These are phyloP conservation scores for Rhodotorula sphaerocarpa DNA, from an alignment of 768 basidiomycete genomes.

Conservation along the genomic window DNA sequence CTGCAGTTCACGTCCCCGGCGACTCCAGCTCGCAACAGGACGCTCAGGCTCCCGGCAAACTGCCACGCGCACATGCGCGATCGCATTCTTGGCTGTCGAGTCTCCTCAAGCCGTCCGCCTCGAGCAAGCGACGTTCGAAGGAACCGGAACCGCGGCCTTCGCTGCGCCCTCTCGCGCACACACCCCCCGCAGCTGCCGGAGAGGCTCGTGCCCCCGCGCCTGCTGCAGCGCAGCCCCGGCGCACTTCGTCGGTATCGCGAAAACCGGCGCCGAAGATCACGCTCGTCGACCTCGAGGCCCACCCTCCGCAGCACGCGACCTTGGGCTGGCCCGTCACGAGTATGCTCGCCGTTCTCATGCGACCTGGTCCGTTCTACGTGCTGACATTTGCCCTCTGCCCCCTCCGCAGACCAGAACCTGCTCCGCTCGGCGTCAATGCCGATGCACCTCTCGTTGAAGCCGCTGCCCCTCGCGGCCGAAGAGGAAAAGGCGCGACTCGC, in stretches of 20 bases:
- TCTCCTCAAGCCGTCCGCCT: not conserved
- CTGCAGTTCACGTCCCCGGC: too few relatives aligned
- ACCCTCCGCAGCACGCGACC: not conserved
- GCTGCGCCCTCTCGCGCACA: not conserved
- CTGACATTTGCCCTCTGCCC: not conserved
- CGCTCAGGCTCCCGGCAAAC: too few relatives aligned
- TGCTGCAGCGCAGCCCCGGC: not conserved
- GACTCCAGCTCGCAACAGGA: too few relatives aligned
- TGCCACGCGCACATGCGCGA: not conserved
- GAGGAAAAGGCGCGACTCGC: not conserved
- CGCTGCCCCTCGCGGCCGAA: not conserved
- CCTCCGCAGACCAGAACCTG: not conserved
- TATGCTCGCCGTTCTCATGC: too few relatives aligned
- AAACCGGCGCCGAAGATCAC: not conserved
- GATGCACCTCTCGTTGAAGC: not conserved
- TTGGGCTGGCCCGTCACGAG: not conserved
- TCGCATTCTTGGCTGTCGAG: not conserved
- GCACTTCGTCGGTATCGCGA: too few relatives aligned
- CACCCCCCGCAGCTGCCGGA: not conserved
- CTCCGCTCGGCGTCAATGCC: too few relatives aligned
- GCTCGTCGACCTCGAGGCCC: not conserved
- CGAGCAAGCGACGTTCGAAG: too few relatives aligned
- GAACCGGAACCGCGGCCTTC: not conserved
- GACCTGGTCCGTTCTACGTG: too few relatives aligned
- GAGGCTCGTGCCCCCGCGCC: too few relatives aligned